Evolutionary conservation across 805 yeast species (phyloP), one percentile per base, ranked within the genome.

Genomic region (Hanseniaspora thailandica): DNA sequence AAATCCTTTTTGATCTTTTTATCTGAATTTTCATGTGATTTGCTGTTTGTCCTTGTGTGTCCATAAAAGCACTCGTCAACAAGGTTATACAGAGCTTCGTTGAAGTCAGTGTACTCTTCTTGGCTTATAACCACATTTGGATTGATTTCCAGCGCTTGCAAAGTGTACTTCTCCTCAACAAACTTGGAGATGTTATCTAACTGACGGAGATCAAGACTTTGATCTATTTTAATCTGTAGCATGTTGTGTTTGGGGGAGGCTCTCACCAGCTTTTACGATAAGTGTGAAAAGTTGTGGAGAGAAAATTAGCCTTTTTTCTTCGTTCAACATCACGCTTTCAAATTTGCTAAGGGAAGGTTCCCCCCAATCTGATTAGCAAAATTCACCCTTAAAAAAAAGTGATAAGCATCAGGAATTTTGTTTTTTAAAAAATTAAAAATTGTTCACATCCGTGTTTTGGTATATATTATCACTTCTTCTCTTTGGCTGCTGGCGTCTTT

Each of bases 21-120:
- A n/a, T 28, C 25, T 28, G 28, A 5, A 25, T 15, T 28, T 12
- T 43, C 34, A 8, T 43, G 23, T 3, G 35, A 4, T 10, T 26
- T 28, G 15, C 35, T 28, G 4, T 28, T 6, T 9, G n/a, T 22
- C n/a, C 45, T 40, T 23, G 45, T 40, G 22, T 15, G 17, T 3
- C 45, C 45, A 15, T 40, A 40, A 10, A 40, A 40, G 17, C 45
- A 40, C n/a, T 40, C 45, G 25, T 40, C 45, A 25, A 40, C 31
- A 26, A 40, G 45, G n/a, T 40, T 40, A n/a, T 40, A 40, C 12
- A 43, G 19, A 20, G 46, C 34, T 28, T 28, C 34, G 19, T 43
- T 28, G 30, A 43, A 43, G 12, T 26, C 34, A n/a, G 17, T 19
- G 19, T 43, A 43, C 20, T 43, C 46, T 6, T 43, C 31, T 5